Evolutionary conservation across 345 rosid species (phyloP).

Genomic region (Mercurialis annua): DNA sequence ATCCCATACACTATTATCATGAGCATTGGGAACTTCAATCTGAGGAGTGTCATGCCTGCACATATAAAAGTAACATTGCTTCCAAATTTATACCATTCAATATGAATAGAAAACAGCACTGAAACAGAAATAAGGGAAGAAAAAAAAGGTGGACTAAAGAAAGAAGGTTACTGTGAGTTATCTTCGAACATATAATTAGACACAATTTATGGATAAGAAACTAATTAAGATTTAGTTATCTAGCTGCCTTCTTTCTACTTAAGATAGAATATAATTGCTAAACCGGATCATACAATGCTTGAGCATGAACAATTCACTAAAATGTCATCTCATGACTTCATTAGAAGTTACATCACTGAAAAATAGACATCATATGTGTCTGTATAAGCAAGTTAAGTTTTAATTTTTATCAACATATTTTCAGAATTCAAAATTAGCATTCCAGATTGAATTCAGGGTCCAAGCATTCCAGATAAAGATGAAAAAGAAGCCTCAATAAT

Average conservation of each 20-base stretch:
- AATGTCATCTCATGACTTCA: background rate
- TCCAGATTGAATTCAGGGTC: background rate
- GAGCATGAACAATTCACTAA: background rate
- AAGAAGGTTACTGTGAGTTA: background rate
- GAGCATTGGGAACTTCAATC: slow-evolving; percentile 77
- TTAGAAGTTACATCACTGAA: background rate
- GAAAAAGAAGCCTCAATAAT: background rate
- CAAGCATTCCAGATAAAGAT: background rate
- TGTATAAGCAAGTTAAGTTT: too few relatives aligned
- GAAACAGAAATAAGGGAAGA: background rate
- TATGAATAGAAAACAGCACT: background rate
- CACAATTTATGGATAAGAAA: background rate
- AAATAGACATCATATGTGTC: background rate
- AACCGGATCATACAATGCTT: background rate
- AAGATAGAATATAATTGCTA: background rate
- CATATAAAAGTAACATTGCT: slow-evolving; percentile 21
- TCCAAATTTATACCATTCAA: slow-evolving; percentile 3
- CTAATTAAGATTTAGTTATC: background rate
- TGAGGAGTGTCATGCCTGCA: slow-evolving; percentile 94
- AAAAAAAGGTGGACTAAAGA: background rate
- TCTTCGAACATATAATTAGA: background rate
- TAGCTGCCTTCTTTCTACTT: background rate
- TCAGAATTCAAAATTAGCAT: background rate
- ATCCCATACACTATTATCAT: slow-evolving; percentile 95
- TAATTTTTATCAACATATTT: too few relatives aligned